Base-by-base conservation (phyloP, 2,329 filamentous ascomycete species). In the Aureobasidium zeae region DNA sequence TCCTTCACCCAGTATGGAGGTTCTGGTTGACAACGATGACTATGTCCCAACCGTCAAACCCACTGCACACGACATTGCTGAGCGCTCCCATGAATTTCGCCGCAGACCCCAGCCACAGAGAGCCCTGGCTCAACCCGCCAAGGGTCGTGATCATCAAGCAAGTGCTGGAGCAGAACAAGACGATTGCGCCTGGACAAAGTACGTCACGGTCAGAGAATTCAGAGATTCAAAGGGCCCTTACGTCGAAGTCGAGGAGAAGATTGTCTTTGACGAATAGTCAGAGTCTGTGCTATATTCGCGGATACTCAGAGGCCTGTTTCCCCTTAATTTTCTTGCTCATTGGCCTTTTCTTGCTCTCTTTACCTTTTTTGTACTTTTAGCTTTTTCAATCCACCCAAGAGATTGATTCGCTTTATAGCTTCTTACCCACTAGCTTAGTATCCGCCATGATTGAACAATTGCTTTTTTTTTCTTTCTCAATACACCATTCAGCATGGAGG, bases 181-280 rank as follows among this genome's bases (percentile, higher is more conserved):
- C 5, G 30, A 34, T 21, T 30, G 39, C n/a, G 17, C 15, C 2
- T 43, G 39, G 39, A 43, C 39, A 8, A 30, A 29, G 19, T 45
- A 26, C 16, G 35, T 39, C 7, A 37, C 33, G 6, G 44, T 45
- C 16, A 39, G 26, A 21, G 34, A 45, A 15, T 36, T 31, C 22
- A 37, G 28, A 24, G 44, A 45, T 25, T 28, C 38, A 7, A 20
- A 33, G n/a, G 44, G 44, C 8, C 33, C 33, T 11, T 45, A 32
- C 12, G 26, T 39, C 9, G 34, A 45, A 29, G 44, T 45, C 12
- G 34, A 45, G 33, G 44, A 45, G 28, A 45, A 30, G 44, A 25
- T 39, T 16, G 44, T 45, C n/a, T 43, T 33, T 34, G 30, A 34
- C 10, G 39, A 43, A 7, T 17, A 34, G 26, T n/a, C n/a, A n/a